Evolutionary conservation across 352 stramenopile species (phyloP), one percentile per base, ranked within the genome.

Genomic region (Phytophthora pistaciae): DNA sequence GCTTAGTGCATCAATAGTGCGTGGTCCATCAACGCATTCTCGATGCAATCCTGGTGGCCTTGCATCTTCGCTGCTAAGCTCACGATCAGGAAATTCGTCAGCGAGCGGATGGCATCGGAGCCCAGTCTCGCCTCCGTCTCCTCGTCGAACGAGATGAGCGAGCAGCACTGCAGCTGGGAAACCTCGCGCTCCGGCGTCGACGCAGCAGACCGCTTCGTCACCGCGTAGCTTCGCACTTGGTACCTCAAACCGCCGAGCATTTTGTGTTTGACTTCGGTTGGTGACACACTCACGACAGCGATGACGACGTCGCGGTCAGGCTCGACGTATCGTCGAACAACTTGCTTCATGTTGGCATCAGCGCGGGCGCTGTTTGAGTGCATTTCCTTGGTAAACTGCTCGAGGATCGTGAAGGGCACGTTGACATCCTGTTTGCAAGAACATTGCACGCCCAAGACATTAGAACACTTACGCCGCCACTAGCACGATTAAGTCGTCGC

Each of bases 321-420:
- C 46, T 84, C 77, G 0, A 81, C 57, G 29, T 75, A 74, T n/a
- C 72, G 68, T 23, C 72, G 61, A 2, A 83, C 38, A 16, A 76
- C 66, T 36, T 74, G 69, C 23, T 75, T 80, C n/a, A 74, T 74
- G 1, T 50, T 66, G 21, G 77, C 65, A 54, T 81, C 65, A 9
- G 66, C 74, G 6, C 70, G 70, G 23, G 60, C 59, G 5, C 61
- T 74, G 49, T 69, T 72, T 11, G 62, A 77, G 18, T 57, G 58
- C 20, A 69, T 56, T 44, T 79, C 76, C 36, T 80, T 67, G 5
- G 62, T 70, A 27, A 77, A 83, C n/a, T 63, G 52, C 42, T 83
- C 73, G n/a, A 83, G 40, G 38, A 78, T 63, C 29, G 72, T 83
- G 50, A 66, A 72, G 2, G 60, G 65, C 14, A 68, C 68, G n/a